Base-by-base conservation (phyloP, 2,329 filamentous ascomycete species). In the Fusarium sororula region DNA sequence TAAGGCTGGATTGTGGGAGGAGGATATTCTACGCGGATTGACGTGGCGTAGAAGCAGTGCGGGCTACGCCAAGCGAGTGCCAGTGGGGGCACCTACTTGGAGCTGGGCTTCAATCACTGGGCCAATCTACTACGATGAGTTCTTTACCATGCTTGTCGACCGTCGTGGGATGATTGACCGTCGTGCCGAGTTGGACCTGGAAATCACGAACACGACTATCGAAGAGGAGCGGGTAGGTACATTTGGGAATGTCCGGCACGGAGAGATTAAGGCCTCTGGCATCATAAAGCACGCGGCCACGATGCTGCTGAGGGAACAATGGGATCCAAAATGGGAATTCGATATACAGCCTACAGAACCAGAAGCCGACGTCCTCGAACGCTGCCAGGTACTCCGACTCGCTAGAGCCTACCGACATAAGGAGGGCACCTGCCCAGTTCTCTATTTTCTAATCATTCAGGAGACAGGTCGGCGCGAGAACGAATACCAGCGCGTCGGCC, bases 391-490 rank as follows among this genome's bases (percentile, higher is more conserved):
- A 26, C 44, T 47, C 8, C 44, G 44, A 14, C 44, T 47, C 18
- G 44, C 24, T 8, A 47, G 1, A 47, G 44, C 6, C 24, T 47
- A 47, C 8, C 44, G 44, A 0, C 0, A 47, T 47, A 47, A 47
- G 18, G 0, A 47, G 18, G 8, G 4, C 3, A 28, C 0, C 44
- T 10, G 7, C 8, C 44, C 44, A 9, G 24, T 28, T 5, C 8
- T 28, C 24, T 47, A 47, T 10, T 47, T 47, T 47, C 44, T 47
- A 0, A 47, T 47, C 2, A 20, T 28, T 12, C 18, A 0, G 44
- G 5, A 28, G 14, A 47, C 44, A 47, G 18, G 44, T 18, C 24
- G 24, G 24, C 24, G 18, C 0, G 44, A 47, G 20, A 47, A 28
- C 0, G 44, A 28, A 45, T 45, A 45, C 44, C 44, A 47, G 24